These are phyloP conservation scores for Ganoderma sinense DNA, from an alignment of 1,284 basidiomycete genomes.

Conservation along the genomic window DNA sequence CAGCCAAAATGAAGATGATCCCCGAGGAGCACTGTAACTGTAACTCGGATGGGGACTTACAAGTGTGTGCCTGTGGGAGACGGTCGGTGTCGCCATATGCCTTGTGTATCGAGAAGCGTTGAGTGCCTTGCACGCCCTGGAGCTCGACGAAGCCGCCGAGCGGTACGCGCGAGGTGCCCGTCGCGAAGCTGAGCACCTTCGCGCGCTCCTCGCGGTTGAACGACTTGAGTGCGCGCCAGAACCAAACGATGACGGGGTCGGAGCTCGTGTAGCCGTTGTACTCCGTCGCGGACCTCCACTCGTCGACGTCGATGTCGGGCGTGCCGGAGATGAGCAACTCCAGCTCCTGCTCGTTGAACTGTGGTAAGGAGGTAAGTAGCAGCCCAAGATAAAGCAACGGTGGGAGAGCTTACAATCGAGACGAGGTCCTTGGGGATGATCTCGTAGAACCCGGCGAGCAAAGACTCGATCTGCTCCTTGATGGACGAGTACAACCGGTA, in stretches of 20 bases:
- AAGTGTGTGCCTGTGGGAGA: slow-evolving; percentile 92
- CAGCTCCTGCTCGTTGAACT: slow-evolving; percentile 98
- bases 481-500: slow-evolving; percentile 96
- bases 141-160: slow-evolving; percentile 93
- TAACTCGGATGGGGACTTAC: slow-evolving; percentile 49
- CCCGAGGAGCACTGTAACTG: too few species aligned
- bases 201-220: slow-evolving; percentile 98
- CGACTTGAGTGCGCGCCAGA: slow-evolving; percentile 98
- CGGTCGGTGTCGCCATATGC: slow-evolving; percentile 88
- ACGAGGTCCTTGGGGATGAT: slow-evolving; percentile 90
- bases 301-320: slow-evolving; percentile 98
- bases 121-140: slow-evolving; percentile 94
- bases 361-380: slow-evolving; percentile 40
- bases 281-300: slow-evolving; percentile 96
- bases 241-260: slow-evolving; percentile 97
- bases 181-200: slow-evolving; percentile 97
- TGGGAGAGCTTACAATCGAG: slow-evolving; percentile 64
- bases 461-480: slow-evolving; percentile 94
- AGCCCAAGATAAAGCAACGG: slow-evolving; percentile 15
- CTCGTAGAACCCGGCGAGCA: slow-evolving; percentile 95
- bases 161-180: slow-evolving; percentile 94
- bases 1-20: slow-evolving; percentile 5
- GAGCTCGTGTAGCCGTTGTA: slow-evolving; percentile 87
- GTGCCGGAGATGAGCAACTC: slow-evolving; percentile 98
- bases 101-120: slow-evolving; percentile 96